Percentiles rank a stretch among this genome's conserved stretches.
Conservation (phyloP, 164 flowering plant species). For the Cinnamomum micranthum region DNA sequence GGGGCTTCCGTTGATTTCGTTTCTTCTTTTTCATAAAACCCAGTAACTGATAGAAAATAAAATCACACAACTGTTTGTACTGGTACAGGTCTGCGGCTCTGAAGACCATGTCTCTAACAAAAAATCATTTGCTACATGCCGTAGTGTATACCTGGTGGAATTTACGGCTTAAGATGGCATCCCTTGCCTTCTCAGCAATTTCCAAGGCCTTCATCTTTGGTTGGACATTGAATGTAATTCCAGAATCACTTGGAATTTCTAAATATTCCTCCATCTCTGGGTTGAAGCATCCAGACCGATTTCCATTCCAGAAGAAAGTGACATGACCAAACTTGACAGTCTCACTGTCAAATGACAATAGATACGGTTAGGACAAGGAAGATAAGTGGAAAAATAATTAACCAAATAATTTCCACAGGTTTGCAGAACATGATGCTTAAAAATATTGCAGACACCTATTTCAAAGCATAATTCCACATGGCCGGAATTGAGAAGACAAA, state of each 20-base stretch:
- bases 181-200: constrained; percentile 91
- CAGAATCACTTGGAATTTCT: constrained; percentile 94
- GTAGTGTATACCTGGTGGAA: constrained; percentile 64
- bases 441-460: too few relatives aligned
- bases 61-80: background rate
- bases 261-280: constrained; percentile 84
- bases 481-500: too few relatives aligned
- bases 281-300: constrained; percentile 88
- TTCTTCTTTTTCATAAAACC: too few relatives aligned
- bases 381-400: too few relatives aligned
- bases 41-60: too few relatives aligned
- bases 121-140: too few relatives aligned
- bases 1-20: too few relatives aligned
- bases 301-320: constrained; percentile 99
- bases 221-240: constrained; percentile 85
- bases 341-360: constrained; percentile 47
- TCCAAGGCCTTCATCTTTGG: constrained; percentile 97
- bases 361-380: background rate
- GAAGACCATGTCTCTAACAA: background rate
- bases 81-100: too few relatives aligned
- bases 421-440: too few relatives aligned
- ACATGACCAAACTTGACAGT: constrained; percentile 99
- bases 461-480: too few relatives aligned
- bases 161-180: constrained; percentile 83
- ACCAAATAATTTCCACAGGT: too few relatives aligned